A percentile compares a stretch with the other conserved stretches of the same genome.
These are phyloP conservation scores for Yamadazyma membranifaciens DNA, from an alignment of 1,139 yeast genomes.

Conservation along the genomic window DNA sequence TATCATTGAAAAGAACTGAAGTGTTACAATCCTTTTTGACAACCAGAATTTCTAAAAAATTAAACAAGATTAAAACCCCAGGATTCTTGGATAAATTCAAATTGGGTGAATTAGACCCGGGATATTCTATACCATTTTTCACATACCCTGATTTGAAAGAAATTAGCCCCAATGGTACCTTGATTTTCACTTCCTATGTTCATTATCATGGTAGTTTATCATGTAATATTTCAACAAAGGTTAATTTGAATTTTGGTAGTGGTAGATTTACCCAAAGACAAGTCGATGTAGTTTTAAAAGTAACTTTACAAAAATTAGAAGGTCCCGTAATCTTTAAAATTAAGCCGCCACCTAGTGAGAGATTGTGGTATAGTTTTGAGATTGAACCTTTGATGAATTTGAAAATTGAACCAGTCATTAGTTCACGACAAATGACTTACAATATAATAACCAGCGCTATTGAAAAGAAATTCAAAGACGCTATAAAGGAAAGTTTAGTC, in stretches of 20 bases:
- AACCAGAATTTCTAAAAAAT: slow-evolving; percentile 63
- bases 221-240: slow-evolving; percentile 76
- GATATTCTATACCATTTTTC: slow-evolving; percentile 76
- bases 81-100: slow-evolving; percentile 82
- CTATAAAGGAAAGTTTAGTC: slow-evolving; percentile 76
- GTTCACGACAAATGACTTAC: slow-evolving; percentile 77
- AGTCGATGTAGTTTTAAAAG: slow-evolving; percentile 71
- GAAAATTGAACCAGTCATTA: slow-evolving; percentile 82
- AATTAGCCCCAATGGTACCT: slow-evolving; percentile 77
- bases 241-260: slow-evolving; percentile 64
- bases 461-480: slow-evolving; percentile 75
- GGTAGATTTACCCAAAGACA: slow-evolving; percentile 75
- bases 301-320: slow-evolving; percentile 62
- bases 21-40: slow-evolving; percentile 57
- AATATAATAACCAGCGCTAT: slow-evolving; percentile 77
- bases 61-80: slow-evolving; percentile 79
- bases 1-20: slow-evolving; percentile 72
- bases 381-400: slow-evolving; percentile 73
- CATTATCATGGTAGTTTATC: slow-evolving; percentile 73
- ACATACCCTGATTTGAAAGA: slow-evolving; percentile 70
- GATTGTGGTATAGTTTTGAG: slow-evolving; percentile 90
- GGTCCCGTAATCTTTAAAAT: slow-evolving; percentile 71
- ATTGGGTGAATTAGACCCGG: slow-evolving; percentile 71
- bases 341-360: slow-evolving; percentile 87
- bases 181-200: slow-evolving; percentile 61